Evolutionary conservation across 2,329 filamentous ascomycete species (phyloP).

Genomic region (Trichoderma sp.): DNA sequence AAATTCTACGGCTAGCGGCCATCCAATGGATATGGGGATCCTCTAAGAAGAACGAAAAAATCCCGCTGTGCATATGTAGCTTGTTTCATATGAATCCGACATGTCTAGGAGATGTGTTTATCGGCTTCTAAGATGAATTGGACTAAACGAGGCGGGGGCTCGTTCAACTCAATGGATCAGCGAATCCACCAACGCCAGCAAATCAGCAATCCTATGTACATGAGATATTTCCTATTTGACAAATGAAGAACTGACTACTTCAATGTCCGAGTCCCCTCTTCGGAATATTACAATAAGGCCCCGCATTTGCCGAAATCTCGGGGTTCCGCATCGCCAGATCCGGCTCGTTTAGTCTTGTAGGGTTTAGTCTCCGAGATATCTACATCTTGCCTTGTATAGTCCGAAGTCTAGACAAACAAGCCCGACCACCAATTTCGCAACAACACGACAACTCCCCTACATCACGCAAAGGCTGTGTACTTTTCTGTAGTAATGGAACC

Average conservation of each 20-base stretch:
- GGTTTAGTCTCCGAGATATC: background rate
- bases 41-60: too few relatives aligned
- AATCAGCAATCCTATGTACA: background rate
- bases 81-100: background rate
- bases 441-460: background rate
- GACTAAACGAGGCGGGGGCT: background rate
- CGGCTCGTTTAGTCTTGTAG: background rate
- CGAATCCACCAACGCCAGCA: background rate
- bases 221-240: background rate
- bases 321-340: background rate
- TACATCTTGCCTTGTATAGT: background rate
- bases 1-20: too few relatives aligned
- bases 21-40: too few relatives aligned
- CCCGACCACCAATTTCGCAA: background rate
- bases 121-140: background rate
- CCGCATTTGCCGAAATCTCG: background rate
- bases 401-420: background rate
- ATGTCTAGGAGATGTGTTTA: background rate
- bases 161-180: background rate
- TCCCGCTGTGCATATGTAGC: background rate
- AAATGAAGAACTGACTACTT: background rate
- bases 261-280: background rate
- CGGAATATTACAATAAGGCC: background rate
- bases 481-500: background rate
- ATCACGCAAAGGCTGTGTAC: background rate